Base-by-base conservation (phyloP, 2,329 filamentous ascomycete genomes). In the Reticulascus tulasneorum region DNA sequence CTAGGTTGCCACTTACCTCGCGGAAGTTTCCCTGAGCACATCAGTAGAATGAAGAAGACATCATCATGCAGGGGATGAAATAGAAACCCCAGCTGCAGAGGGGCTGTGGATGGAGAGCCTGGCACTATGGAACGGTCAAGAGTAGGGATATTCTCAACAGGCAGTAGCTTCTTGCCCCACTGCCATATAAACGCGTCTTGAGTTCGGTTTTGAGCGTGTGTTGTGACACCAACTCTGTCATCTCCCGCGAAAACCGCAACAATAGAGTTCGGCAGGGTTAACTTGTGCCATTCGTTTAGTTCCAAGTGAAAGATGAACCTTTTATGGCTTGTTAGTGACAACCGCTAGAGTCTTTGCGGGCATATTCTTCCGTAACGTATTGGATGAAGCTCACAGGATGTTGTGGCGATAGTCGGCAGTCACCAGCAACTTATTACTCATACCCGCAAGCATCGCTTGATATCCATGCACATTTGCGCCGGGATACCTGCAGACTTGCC, bases 291-390 rank as follows among this genome's bases (percentile, higher is more conserved):
- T 9, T 42, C 15, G 3, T 22, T 15, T 11, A 18, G 21, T 6
- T 35, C 26, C 7, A 42, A 13, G 3, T 42, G 26, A 9, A 31
- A 42, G 8, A 42, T 29, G 4, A 35, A 31, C 12, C 36, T 42
- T 6, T 7, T 4, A 4, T 6, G 6, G 16, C 31, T n/a, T 30
- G 16, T 13, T 9, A 26, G 19, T 18, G 12, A 4, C 11, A 10
- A 10, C 16, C 10, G n/a, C 13, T 26, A n/a, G 15, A 9, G n/a
- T n/a, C n/a, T n/a, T n/a, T n/a, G n/a, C n/a, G n/a, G n/a, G n/a
- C n/a, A n/a, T n/a, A n/a, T n/a, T n/a, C n/a, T n/a, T n/a, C n/a
- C n/a, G n/a, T 9, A 10, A 7, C 17, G 7, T 5, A 6, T 18
- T 11, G 4, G 16, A 28, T 6, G 2, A 16, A 5, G 28, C 39